Evolutionary conservation across 2,329 filamentous ascomycete genomes (phyloP).

Genomic region (Pseudogymnoascus sp.): DNA sequence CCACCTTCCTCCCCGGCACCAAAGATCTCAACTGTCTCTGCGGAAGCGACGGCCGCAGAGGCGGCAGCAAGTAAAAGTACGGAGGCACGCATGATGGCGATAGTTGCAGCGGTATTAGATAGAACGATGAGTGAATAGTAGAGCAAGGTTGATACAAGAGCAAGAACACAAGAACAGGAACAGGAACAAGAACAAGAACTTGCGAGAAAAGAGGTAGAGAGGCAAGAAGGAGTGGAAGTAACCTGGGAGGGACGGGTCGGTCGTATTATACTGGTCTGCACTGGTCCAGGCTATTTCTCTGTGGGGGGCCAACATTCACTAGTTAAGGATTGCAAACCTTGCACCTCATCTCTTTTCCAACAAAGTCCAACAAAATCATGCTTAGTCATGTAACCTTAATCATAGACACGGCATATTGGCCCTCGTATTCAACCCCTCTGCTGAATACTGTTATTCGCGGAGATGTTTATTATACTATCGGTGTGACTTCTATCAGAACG

Average conservation of each 20-base stretch:
- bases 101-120: not conserved
- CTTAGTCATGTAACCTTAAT: not conserved
- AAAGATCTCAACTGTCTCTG: not conserved
- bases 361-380: not conserved
- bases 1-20: not conserved
- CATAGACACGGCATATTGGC: not conserved
- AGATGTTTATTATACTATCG: not conserved
- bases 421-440: not conserved
- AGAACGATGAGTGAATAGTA: not conserved
- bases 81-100: slow-evolving; percentile 1
- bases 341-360: not conserved
- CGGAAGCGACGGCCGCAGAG: not conserved
- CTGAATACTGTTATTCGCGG: not conserved
- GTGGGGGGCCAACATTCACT: not conserved
- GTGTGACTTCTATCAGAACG: not conserved
- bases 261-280: not conserved
- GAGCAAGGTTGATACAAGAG: not conserved
- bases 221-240: not conserved
- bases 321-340: not conserved
- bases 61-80: not conserved
- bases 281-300: not conserved
- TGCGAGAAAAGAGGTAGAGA: not conserved
- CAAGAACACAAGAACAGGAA: not conserved
- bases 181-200: not conserved
- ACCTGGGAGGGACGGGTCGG: not conserved